Base-by-base conservation (phyloP, 202 grass and related monocot species). In the Zoysia matrella region DNA sequence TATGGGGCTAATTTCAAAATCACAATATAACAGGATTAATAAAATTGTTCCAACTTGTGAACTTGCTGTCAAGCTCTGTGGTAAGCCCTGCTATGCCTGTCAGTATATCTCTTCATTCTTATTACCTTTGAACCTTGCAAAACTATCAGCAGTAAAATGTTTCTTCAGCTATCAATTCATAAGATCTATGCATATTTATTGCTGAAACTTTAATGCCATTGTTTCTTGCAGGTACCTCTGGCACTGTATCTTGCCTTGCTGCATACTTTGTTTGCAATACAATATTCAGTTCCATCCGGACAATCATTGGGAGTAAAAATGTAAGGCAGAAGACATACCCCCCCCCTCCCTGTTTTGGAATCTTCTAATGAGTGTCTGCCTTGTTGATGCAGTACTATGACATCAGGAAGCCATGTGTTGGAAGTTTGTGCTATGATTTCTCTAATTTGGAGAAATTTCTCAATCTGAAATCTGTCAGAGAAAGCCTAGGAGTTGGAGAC, bases 11-110 rank as follows among this genome's bases (percentile, higher is more conserved):
- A 97, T 97, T 73, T 88, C 78, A 79, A 43, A 93, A 84, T 80
- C 90, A 58, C 77, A 94, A 11, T 94, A 71, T 82, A 91, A 88
- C 49, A 86, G 70, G 81, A 94, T 97, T 43, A 94, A 89, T 56
- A 91, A 80, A 79, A 89, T 90, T 58, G 64, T 92, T 89, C 82
- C 86, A 14, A 57, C 79, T 50, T 97, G 90, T 88, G 86, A 94
- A 93, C 62, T 94, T 11, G 84, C 95, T 72, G 83, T 94, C 79
- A 91, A 94, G 76, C 90, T 97, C 82, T 97, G 95, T 82, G 92
- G 95, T 94, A 93, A 86, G 76, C 72, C 56, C 60, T 80, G 61
- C 50, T 79, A 65, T 60, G 51, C 30, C 30, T 18, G 11, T 86
- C 11, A 11, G 7, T 58, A 79, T 43, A 41, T 67, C 47, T 77